Evolutionary conservation across 352 stramenopile species (phyloP).

Genomic region (Ophiocytium majus): DNA sequence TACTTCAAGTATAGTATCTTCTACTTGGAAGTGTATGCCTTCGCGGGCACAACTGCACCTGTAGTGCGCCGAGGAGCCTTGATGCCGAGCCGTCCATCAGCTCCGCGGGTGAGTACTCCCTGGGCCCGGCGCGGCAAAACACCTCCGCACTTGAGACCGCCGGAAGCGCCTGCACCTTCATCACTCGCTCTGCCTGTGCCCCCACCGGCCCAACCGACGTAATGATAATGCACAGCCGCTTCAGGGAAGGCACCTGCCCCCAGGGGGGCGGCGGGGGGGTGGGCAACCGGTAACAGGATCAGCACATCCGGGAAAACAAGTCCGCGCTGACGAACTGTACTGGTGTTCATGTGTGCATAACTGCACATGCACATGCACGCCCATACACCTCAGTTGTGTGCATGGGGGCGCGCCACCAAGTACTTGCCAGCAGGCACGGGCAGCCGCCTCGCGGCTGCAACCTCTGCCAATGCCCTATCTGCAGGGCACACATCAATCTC

Average conservation of each 20-base stretch:
- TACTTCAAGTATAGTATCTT: too few relatives aligned
- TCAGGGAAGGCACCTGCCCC: not conserved
- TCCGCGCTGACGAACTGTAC: too few relatives aligned
- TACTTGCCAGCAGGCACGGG: too few relatives aligned
- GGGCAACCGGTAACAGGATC: not conserved
- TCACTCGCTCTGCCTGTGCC: not conserved
- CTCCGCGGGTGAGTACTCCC: not conserved
- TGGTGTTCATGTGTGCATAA: too few relatives aligned
- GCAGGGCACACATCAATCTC: too few relatives aligned
- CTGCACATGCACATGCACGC: too few relatives aligned
- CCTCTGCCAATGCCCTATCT: too few relatives aligned
- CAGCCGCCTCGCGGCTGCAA: too few relatives aligned
- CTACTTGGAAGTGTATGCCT: not conserved
- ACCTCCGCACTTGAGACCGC: not conserved
- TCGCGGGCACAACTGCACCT: not conserved
- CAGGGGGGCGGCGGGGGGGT: too few relatives aligned
- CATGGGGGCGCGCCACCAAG: too few relatives aligned
- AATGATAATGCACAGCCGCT: not conserved
- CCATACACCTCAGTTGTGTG: too few relatives aligned
- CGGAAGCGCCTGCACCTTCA: not conserved
- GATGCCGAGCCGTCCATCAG: conserved; percentile 1
- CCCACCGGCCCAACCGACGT: not conserved
- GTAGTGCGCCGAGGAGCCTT: not conserved
- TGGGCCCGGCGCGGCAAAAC: not conserved
- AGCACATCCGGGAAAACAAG: too few relatives aligned